Conservation (phyloP, 257 asterid species). For the Craterostigma plantagineum region DNA sequence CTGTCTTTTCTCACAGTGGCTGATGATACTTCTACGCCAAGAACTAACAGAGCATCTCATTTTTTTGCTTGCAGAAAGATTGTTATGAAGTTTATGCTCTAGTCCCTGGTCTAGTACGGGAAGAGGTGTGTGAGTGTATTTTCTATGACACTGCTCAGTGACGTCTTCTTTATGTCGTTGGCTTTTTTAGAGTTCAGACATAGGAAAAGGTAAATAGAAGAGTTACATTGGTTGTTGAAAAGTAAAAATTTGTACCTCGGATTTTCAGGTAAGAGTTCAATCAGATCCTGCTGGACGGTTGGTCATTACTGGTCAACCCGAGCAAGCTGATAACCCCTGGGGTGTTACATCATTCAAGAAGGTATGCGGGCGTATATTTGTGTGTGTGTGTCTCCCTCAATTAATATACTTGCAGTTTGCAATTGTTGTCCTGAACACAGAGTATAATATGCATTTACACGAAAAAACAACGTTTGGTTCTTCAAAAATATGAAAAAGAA, state of each 20-base stretch:
- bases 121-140: slow-evolving; percentile 45
- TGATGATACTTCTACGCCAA: slow-evolving; percentile 7
- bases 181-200: too few relatives aligned
- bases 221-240: background rate
- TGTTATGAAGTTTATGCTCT: slow-evolving; percentile 89
- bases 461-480: too few relatives aligned
- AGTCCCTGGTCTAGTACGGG: slow-evolving; percentile 91
- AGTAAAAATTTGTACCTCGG: slow-evolving; percentile 4
- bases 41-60: slow-evolving; percentile 15
- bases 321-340: slow-evolving; percentile 89
- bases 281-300: slow-evolving; percentile 95
- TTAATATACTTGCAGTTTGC: too few relatives aligned
- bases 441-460: too few relatives aligned
- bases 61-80: slow-evolving; percentile 58
- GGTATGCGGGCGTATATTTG: too few relatives aligned
- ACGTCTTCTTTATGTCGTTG: too few relatives aligned
- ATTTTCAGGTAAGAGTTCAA: slow-evolving; percentile 66
- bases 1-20: slow-evolving; percentile 3
- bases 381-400: too few relatives aligned
- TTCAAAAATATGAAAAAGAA: too few relatives aligned
- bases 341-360: slow-evolving; percentile 85
- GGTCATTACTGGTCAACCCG: slow-evolving; percentile 93
- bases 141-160: too few relatives aligned
- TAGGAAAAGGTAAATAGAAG: too few relatives aligned
- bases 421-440: too few relatives aligned